Evolutionary conservation across 192 early-diverging fungal species (phyloP).

Genomic region (Backusella tarrabulga): DNA sequence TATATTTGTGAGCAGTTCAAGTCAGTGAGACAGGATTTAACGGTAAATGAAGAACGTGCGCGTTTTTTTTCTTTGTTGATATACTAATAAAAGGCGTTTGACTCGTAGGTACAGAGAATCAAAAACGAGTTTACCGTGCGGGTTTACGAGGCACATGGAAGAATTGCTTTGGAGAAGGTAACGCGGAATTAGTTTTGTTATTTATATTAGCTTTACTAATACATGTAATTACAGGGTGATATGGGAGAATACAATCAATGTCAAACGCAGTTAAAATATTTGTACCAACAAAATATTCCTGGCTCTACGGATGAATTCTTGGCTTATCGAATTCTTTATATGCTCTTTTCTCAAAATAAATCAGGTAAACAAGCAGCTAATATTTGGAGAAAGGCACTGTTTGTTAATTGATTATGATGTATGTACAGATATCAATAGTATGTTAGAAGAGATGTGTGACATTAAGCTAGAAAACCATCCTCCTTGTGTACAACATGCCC

Average conservation of each 20-base stretch:
- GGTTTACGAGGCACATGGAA: constrained; percentile 93
- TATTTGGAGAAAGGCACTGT: too few species aligned
- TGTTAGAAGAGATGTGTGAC: constrained; percentile 65
- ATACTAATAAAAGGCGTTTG: background rate
- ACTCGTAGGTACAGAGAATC: constrained; percentile 81
- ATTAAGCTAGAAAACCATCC: constrained; percentile 45
- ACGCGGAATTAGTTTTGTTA: background rate
- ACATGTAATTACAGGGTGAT: constrained; percentile 59
- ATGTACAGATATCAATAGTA: constrained; percentile 69
- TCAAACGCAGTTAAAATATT: constrained; percentile 87
- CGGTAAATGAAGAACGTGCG: constrained; percentile 45
- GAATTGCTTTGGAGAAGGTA: constrained; percentile 94
- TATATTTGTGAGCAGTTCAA: constrained; percentile 99
- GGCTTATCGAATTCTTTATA: constrained; percentile 92
- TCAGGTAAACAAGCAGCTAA: constrained; percentile 51
- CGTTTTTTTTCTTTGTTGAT: too few species aligned
- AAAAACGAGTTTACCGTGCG: constrained; percentile 90
- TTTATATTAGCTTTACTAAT: too few species aligned
- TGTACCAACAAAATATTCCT: constrained; percentile 72
- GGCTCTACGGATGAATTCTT: constrained; percentile 87
- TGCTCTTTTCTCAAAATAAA: constrained; percentile 82
- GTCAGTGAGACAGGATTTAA: constrained; percentile 93
- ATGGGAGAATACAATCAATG: constrained; percentile 99
- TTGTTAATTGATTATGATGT: background rate
- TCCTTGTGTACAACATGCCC: constrained; percentile 73